phyloP scores from a whole-genome alignment of 257 asterid genomes.

The Paulownia fortunei region DNA sequence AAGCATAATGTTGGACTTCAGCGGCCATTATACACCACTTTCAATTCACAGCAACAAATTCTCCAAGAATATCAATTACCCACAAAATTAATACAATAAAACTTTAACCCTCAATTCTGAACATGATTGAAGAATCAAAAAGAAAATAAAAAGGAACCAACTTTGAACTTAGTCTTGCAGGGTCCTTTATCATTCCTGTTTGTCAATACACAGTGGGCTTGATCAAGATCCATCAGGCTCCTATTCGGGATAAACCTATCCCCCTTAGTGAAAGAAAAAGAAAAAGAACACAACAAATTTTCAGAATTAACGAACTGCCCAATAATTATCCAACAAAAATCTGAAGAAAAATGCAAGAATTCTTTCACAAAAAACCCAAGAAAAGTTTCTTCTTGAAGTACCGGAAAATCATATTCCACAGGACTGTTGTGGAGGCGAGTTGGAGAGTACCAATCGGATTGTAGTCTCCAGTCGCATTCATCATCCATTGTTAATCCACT shows the following conservation, averaged over 20 bases:
- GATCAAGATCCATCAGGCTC: slow-evolving; percentile 90
- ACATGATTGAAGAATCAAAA: neutral
- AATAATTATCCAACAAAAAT: neutral
- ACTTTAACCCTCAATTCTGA: neutral
- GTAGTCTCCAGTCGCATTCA: slow-evolving; percentile 41
- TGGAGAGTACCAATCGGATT: slow-evolving; percentile 80
- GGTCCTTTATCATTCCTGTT: slow-evolving; percentile 27
- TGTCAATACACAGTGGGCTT: slow-evolving; percentile 67
- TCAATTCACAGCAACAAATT: slow-evolving; percentile 9
- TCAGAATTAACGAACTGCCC: slow-evolving; percentile 5
- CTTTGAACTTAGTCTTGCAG: slow-evolving; percentile 46
- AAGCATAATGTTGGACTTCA: neutral
- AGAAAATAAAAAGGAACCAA: slow-evolving; percentile 19
- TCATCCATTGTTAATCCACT: slow-evolving; percentile 48
- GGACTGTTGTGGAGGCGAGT: slow-evolving; percentile 79
- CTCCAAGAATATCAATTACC: slow-evolving; percentile 14
- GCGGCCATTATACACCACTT: neutral
- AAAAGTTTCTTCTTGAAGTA: slow-evolving; percentile 21
- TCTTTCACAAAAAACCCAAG: neutral
- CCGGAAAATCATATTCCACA: slow-evolving; percentile 69
- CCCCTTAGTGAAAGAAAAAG: slow-evolving; percentile 48
- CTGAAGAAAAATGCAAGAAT: neutral
- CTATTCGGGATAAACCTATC: slow-evolving; percentile 89
- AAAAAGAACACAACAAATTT: slow-evolving; percentile 5
- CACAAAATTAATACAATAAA: slow-evolving; percentile 21